Evolutionary conservation across 768 basidiomycete genomes (phyloP).

Genomic region (Termitomyces titanicus): DNA sequence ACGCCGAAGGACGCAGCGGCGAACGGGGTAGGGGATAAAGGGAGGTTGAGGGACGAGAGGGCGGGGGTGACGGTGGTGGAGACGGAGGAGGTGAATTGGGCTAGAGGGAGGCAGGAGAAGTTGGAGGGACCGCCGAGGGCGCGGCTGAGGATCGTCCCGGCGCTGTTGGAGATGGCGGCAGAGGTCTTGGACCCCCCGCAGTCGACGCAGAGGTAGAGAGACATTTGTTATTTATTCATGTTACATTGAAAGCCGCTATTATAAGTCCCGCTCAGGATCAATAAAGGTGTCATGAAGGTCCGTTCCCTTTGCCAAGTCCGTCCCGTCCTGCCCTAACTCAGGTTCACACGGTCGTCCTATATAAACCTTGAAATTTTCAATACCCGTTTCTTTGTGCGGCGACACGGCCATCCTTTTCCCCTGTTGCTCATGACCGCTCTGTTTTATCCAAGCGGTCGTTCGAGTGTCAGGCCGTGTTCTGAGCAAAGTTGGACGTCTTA

Average conservation of each 20-base stretch:
- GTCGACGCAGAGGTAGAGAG: conserved; percentile 69
- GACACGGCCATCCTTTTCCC: conserved; percentile 74
- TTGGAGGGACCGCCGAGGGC: conserved; percentile 80
- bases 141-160: conserved; percentile 62
- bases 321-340: conserved; percentile 32
- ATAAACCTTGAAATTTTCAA: conserved; percentile 10
- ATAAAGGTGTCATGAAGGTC: too few relatives aligned
- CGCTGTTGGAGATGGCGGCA: conserved; percentile 57
- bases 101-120: conserved; percentile 70
- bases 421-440: conserved; percentile 84
- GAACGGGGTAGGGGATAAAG: conserved; percentile 37
- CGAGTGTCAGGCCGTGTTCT: conserved; percentile 86
- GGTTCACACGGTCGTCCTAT: conserved; percentile 27
- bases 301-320: too few relatives aligned
- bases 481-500: conserved; percentile 77
- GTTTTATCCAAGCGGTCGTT: conserved; percentile 61
- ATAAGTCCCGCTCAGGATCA: too few relatives aligned
- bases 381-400: conserved; percentile 61
- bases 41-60: conserved; percentile 38
- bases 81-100: conserved; percentile 57
- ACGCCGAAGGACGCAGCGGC: conserved; percentile 80
- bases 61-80: conserved; percentile 49
- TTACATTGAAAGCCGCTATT: too few relatives aligned
- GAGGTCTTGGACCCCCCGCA: conserved; percentile 90
- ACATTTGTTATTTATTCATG: too few relatives aligned